Evolutionary conservation across 352 stramenopile genomes (phyloP).

Genomic region (Phytophthora melonis): DNA sequence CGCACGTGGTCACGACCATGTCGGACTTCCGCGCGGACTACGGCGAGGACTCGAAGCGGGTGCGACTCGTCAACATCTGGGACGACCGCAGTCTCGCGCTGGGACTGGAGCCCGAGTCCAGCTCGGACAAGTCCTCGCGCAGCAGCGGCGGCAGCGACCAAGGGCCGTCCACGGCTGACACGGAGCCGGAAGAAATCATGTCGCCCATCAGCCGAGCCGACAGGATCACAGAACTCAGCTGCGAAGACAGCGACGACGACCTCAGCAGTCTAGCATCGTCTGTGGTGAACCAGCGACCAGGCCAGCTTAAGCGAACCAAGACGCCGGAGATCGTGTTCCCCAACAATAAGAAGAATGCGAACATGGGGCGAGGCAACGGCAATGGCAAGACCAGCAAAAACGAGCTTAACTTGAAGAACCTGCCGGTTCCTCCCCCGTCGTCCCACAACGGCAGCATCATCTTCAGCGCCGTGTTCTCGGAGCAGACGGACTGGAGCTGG

Average conservation of each 20-base stretch:
- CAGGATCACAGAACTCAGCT: conserved; percentile 55
- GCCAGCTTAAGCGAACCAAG: conserved; percentile 41
- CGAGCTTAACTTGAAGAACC: conserved; percentile 41
- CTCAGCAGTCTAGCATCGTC: conserved; percentile 32
- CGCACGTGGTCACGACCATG: conserved; percentile 71
- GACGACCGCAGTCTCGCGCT: conserved; percentile 43
- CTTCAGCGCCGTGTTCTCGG: conserved; percentile 73
- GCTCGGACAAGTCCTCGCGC: conserved; percentile 5
- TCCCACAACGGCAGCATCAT: conserved; percentile 68
- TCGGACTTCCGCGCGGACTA: conserved; percentile 81
- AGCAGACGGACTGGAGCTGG: conserved; percentile 72
- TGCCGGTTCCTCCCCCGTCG: conserved; percentile 57
- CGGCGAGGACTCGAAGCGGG: conserved; percentile 36
- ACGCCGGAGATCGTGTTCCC: conserved; percentile 44
- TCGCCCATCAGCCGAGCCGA: conserved; percentile 51
- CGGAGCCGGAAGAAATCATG: conserved; percentile 54
- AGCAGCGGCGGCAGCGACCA: conserved; percentile 23
- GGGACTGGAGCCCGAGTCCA: conserved; percentile 20
- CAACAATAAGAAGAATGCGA: conserved; percentile 23
- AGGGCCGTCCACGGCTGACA: conserved; percentile 43
- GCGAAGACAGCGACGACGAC: conserved; percentile 56
- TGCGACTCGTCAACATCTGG: conserved; percentile 65
- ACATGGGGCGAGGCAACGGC: not conserved
- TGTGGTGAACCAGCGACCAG: conserved; percentile 21
- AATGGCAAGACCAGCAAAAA: conserved; percentile 26